These are phyloP conservation scores for Claviceps arundinis DNA, from an alignment of 2,329 filamentous ascomycete species.

Conservation along the genomic window DNA sequence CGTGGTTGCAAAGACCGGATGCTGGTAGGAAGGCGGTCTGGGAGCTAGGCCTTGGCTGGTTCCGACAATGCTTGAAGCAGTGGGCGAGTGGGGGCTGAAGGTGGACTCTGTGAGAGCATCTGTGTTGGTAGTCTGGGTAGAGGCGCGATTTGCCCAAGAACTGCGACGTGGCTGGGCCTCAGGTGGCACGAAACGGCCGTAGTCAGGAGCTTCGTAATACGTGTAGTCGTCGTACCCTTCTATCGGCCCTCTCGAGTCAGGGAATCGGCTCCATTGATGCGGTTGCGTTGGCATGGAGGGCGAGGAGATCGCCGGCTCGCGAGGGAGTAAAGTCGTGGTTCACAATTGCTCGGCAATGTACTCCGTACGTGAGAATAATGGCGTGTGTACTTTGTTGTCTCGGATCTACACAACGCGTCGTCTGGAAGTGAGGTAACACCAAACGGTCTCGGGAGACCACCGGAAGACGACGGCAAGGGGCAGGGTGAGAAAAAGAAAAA, in stretches of 20 bases:
- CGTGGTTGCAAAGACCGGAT: constrained; percentile 19
- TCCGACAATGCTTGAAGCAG: constrained; percentile 34
- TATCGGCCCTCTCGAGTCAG: constrained; percentile 21
- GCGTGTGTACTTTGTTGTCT: neutral
- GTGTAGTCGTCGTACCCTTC: constrained; percentile 6
- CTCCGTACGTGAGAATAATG: neutral
- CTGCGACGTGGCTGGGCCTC: constrained; percentile 28
- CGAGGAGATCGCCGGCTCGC: neutral
- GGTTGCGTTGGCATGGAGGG: constrained; percentile 4
- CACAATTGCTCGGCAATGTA: neutral
- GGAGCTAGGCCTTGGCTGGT: constrained; percentile 40
- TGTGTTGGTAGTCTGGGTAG: constrained; percentile 41
- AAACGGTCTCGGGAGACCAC: neutral
- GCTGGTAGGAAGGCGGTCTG: constrained; percentile 44
- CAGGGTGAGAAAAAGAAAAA: neutral
- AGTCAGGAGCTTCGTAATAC: constrained; percentile 2
- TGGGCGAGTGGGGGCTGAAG: constrained; percentile 43
- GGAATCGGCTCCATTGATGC: constrained; percentile 47
- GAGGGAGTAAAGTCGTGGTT: neutral
- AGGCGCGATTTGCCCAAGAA: constrained; percentile 36
- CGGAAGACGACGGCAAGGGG: neutral
- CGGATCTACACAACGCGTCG: neutral
- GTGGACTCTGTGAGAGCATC: constrained; percentile 45
- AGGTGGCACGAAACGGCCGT: constrained; percentile 10
- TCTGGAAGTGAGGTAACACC: neutral